Conservation (phyloP, 352 stramenopile genomes). For the Lagenidium sp. region DNA sequence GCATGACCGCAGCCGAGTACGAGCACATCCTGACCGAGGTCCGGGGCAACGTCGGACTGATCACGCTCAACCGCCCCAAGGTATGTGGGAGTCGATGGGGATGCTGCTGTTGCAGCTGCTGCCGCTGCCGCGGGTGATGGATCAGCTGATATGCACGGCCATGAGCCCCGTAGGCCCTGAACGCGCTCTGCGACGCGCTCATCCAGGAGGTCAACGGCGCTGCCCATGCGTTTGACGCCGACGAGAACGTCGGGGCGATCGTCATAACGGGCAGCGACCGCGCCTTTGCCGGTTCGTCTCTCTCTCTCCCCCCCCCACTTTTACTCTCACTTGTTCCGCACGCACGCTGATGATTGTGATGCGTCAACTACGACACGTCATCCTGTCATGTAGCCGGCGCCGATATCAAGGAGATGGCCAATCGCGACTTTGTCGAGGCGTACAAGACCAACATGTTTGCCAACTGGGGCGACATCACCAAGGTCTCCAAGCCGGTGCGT, state of each 20-base stretch:
- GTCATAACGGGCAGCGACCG: constrained; percentile 95
- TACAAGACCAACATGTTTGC: constrained; percentile 97
- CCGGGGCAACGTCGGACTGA: constrained; percentile 88
- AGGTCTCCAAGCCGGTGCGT: constrained; percentile 87
- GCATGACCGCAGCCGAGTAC: constrained; percentile 43
- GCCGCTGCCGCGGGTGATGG: background rate
- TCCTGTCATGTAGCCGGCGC: constrained; percentile 79
- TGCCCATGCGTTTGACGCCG: constrained; percentile 86
- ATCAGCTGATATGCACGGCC: background rate
- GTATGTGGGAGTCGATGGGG: constrained; percentile 9
- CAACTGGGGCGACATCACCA: constrained; percentile 94
- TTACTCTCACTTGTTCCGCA: background rate
- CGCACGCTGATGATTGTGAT: background rate
- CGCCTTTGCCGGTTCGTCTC: constrained; percentile 85
- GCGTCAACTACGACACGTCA: no score
- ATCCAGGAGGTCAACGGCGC: constrained; percentile 95
- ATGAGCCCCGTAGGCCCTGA: constrained; percentile 69
- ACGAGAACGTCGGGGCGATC: constrained; percentile 92
- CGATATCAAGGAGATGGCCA: constrained; percentile 97
- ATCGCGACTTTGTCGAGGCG: constrained; percentile 88
- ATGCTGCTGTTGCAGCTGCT: background rate
- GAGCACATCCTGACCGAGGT: constrained; percentile 86
- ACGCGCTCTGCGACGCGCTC: constrained; percentile 94
- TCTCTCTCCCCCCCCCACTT: background rate
- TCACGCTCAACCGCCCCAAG: constrained; percentile 95